Base-by-base conservation (phyloP, 2,329 filamentous ascomycete species). In the Trichothecium sympodiale region DNA sequence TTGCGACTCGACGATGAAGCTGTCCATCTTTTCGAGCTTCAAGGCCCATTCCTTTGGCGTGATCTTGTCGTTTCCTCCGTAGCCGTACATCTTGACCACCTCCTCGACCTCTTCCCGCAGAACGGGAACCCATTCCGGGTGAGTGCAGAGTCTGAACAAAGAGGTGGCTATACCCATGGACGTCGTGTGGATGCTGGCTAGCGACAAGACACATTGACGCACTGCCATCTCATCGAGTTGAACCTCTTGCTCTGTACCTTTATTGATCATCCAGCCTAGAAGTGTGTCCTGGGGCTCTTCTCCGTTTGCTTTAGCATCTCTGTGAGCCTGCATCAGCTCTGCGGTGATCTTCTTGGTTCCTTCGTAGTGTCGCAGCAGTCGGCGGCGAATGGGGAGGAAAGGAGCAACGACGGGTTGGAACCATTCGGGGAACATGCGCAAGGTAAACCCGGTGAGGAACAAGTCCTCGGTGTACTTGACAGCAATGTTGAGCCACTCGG, bases 401-500 rank as follows among this genome's bases (percentile, higher is more conserved):
- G 27, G 35, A 8, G 35, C 36, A 9, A 42, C 34, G 18, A 43
- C 17, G 12, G 35, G 35, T 10, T 38, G 35, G 4, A 34, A 17
- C 14, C 33, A 30, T 13, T 17, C 13, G 12, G 41, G 41, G 26
- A 43, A 29, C 12, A 41, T 17, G 10, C 39, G 32, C 14, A 43
- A 35, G 16, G 37, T 36, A 29, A 40, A 31, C 12, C 26, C 27
- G 10, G 41, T 36, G 8, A 20, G 26, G 31, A 41, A 39, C 2
- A 46, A 34, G n/a, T 44, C 44, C 9, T 44, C 37, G 4, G 51
- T 48, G 39, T 47, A 55, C 17, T 50, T 45, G 15, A 48, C 45
- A 2, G 48, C 46, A 4, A 47, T 43, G 17, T 46, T 36, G 3
- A 55, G 39, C 45, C 52, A 56, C 20, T 47, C 46, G 6, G 47